A percentile compares a stretch with the other conserved stretches of the same genome.
Evolutionary conservation across 768 basidiomycete species (phyloP).

Genomic region (Heimioporus sp.): DNA sequence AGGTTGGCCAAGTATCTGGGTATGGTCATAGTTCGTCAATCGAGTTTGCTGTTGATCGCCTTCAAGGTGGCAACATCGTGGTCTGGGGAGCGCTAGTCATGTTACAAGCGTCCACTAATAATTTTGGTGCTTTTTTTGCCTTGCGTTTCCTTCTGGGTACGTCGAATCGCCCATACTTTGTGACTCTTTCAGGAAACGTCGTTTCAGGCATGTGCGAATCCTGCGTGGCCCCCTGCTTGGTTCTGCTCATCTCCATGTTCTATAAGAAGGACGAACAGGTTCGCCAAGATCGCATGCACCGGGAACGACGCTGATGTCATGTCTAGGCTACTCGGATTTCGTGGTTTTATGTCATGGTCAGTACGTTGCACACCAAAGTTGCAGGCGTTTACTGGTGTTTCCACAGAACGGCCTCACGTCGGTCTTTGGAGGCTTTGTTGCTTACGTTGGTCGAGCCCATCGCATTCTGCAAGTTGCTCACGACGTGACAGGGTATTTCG

Average conservation of each 20-base stretch:
- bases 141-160: constrained; percentile 58
- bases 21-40: constrained; percentile 17
- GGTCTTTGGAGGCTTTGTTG: constrained; percentile 62
- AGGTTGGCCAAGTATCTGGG: constrained; percentile 62
- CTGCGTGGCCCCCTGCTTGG: constrained; percentile 61
- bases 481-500: constrained; percentile 46
- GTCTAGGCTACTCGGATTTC: constrained; percentile 53
- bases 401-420: constrained; percentile 56
- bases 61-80: constrained; percentile 52
- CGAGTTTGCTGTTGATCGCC: not conserved
- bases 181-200: not conserved
- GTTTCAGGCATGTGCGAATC: constrained; percentile 61
- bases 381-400: not conserved
- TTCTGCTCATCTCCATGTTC: constrained; percentile 64
- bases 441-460: constrained; percentile 44
- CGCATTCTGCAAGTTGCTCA: not conserved
- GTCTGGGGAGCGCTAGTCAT: constrained; percentile 60
- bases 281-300: not conserved
- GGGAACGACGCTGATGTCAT: constrained; percentile 2
- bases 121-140: constrained; percentile 62
- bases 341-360: constrained; percentile 67
- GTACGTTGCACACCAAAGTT: not conserved
- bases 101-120: constrained; percentile 55
- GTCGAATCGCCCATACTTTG: constrained; percentile 1
- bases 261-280: constrained; percentile 69